These are phyloP conservation scores for Saccharomyces kudriavzevii DNA, from an alignment of 805 yeast genomes.

Conservation along the genomic window DNA sequence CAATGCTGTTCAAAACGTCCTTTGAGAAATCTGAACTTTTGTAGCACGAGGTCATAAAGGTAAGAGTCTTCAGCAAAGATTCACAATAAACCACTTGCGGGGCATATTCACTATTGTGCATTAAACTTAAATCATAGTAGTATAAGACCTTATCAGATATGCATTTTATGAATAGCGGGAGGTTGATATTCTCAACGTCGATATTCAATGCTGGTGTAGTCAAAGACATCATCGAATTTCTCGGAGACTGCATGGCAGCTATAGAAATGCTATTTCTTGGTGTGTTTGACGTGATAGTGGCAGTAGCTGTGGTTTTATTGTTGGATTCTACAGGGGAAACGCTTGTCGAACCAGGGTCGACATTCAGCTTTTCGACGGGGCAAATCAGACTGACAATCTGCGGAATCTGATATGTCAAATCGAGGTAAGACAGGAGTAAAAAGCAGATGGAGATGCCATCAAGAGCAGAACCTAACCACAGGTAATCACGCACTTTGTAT, in stretches of 20 bases:
- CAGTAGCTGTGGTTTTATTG: background rate
- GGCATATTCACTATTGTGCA: conserved; percentile 61
- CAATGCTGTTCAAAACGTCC: conserved; percentile 37
- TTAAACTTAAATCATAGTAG: conserved; percentile 44
- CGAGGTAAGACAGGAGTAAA: conserved; percentile 49
- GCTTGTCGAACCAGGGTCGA: conserved; percentile 2
- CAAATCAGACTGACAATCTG: conserved; percentile 29
- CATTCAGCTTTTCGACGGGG: conserved; percentile 22
- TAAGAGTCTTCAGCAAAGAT: conserved; percentile 52
- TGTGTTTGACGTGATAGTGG: conserved; percentile 1
- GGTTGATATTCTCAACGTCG: conserved; percentile 15
- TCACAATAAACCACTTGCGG: conserved; percentile 79
- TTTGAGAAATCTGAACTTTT: conserved; percentile 42
- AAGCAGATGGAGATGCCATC: conserved; percentile 70
- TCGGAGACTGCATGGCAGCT: conserved; percentile 39
- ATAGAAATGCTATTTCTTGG: conserved; percentile 21
- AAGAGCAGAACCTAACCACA: conserved; percentile 86
- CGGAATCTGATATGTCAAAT: conserved; percentile 25
- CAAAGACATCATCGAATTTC: conserved; percentile 33
- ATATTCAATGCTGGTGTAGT: conserved; percentile 11
- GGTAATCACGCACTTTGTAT: conserved; percentile 57
- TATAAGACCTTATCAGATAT: conserved; percentile 34
- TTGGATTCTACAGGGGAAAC: conserved; percentile 2
- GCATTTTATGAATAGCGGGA: conserved; percentile 34
- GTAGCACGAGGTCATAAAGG: conserved; percentile 48